Base-by-base conservation (phyloP, 2,329 filamentous ascomycete species). In the Apiospora kogelbergensis region DNA sequence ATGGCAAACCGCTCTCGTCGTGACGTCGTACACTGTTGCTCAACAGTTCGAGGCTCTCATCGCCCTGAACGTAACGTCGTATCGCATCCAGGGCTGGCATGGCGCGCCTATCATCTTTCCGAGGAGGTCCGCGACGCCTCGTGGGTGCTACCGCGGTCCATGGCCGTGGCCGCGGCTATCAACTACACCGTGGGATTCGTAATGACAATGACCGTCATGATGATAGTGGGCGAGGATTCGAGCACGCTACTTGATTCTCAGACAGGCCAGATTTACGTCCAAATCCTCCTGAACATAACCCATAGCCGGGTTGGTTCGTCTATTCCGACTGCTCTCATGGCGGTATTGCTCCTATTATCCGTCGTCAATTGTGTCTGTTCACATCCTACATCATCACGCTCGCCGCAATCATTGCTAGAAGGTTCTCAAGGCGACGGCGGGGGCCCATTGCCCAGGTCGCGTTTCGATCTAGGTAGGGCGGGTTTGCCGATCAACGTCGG, bases 241-340 rank as follows among this genome's bases (percentile, higher is more conserved):
- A 26, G 71, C 3, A 71, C 74, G 33, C 72, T 80, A 3, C 48
- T 53, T 24, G 68, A 67, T 1, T 73, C 73, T n/a, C 67, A 70
- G 10, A 80, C 78, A 10, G 76, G 75, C 2, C 76, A 75, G 33
- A 76, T 79, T 6, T 78, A 79, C 67, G 79, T 81, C 46, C 73
- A 78, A 63, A 72, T 79, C 42, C 73, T 76, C 70, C 72, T 68
- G 45, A 75, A 73, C 2, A 71, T 74, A 4, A 75, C 75, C 1
- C 73, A 76, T 37, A 84, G 80, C 17, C 73, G 77, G 5, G 78
- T 77, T 0, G 82, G 81, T 1, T 82, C 84, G 2, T 84, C 82
- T 6, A 80, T 81, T 9, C 83, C 88, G 78, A 79, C 82, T 0
- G 78, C 81, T 2, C 78, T 85, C 9, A 78, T 86, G 7, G 77